Percentiles rank a stretch among this genome's conserved stretches.
Conservation (phyloP, 495 filamentous ascomycete genomes). For the Tuber calosporum region DNA sequence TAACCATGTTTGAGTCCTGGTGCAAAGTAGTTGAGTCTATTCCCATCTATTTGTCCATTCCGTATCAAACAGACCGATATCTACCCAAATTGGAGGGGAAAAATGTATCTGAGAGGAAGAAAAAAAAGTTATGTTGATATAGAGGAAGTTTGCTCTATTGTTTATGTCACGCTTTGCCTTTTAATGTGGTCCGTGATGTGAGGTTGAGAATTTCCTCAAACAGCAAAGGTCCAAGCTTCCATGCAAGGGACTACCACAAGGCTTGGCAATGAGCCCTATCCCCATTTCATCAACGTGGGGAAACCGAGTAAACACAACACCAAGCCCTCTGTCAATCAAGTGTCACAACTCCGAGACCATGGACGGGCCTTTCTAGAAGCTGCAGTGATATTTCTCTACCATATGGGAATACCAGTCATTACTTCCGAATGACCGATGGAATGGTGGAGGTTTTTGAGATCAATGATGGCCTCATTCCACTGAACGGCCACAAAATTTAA, state of each 20-base stretch:
- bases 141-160: neutral
- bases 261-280: neutral
- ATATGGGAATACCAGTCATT: neutral
- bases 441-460: neutral
- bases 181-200: neutral
- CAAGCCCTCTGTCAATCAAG: neutral
- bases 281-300: neutral
- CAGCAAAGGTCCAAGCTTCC: neutral
- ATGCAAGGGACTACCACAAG: neutral
- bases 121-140: neutral
- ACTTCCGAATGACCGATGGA: neutral
- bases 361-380: neutral
- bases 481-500: neutral
- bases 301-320: slow-evolving; percentile 5
- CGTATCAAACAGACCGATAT: neutral
- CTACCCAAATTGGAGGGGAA: neutral
- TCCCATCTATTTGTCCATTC: neutral
- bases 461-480: neutral
- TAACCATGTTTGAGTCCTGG: neutral
- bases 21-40: neutral
- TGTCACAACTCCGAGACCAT: neutral
- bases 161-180: neutral
- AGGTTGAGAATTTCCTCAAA: neutral
- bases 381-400: neutral
- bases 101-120: neutral